phyloP scores from a whole-genome alignment of 495 filamentous ascomycete genomes.

The Symbiotaphrina buchneri region DNA sequence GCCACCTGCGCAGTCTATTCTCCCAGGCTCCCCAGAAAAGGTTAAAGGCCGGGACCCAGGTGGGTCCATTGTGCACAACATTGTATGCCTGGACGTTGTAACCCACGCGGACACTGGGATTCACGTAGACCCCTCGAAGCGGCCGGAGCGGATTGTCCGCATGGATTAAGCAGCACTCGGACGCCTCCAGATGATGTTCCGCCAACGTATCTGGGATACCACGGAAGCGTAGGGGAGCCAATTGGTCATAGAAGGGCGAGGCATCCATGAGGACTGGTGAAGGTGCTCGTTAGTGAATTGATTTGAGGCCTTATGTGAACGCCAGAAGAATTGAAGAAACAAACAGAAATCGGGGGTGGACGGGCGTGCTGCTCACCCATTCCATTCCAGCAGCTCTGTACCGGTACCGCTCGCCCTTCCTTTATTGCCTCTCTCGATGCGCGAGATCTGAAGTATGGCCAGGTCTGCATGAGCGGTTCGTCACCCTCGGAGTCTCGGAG shows the following conservation, averaged over 20 bases:
- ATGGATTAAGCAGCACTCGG: constrained; percentile 70
- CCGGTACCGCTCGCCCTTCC: constrained; percentile 33
- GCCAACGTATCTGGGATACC: constrained; percentile 51
- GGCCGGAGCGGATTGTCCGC: constrained; percentile 37
- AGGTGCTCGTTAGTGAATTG: constrained; percentile 3
- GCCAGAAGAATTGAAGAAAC: constrained; percentile 4
- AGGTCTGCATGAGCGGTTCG: constrained; percentile 36
- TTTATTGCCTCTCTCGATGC: constrained; percentile 34
- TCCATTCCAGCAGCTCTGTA: constrained; percentile 70
- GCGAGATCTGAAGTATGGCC: constrained; percentile 53
- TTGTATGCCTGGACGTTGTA: constrained; percentile 38
- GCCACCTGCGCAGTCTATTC: constrained; percentile 32
- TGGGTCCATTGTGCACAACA: constrained; percentile 15
- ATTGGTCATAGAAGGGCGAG: constrained; percentile 27
- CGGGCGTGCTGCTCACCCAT: constrained; percentile 23
- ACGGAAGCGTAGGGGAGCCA: constrained; percentile 33
- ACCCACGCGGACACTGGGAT: constrained; percentile 56
- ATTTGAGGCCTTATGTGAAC: no score
- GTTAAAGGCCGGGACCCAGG: constrained; percentile 14
- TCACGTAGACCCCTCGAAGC: constrained; percentile 45
- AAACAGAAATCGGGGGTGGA: no score
- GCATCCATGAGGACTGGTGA: constrained; percentile 33
- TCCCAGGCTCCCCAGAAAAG: constrained; percentile 24
- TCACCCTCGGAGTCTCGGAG: constrained; percentile 46
- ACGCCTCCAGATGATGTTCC: constrained; percentile 43